Evolutionary conservation across 2,329 filamentous ascomycete species (phyloP).

Genomic region (Neofusicoccum umdonicola): DNA sequence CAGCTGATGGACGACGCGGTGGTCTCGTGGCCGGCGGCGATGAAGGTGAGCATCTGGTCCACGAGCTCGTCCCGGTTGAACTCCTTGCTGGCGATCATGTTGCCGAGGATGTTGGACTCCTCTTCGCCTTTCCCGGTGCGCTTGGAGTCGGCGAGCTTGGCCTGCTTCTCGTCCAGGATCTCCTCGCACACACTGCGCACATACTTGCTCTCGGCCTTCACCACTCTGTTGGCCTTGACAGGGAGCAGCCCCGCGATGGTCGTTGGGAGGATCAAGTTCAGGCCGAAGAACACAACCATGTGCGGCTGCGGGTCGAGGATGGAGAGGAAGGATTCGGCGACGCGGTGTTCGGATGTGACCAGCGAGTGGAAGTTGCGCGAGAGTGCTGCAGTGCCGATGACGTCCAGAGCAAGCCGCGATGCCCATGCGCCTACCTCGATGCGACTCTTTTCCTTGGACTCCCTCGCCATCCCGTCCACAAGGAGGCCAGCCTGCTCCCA

Average conservation of each 20-base stretch:
- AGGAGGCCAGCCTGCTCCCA: constrained; percentile 48
- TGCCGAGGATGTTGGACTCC: constrained; percentile 36
- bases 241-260: constrained; percentile 45
- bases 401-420: constrained; percentile 34
- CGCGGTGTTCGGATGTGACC: constrained; percentile 30
- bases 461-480: background rate
- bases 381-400: constrained; percentile 35
- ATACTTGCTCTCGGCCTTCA: constrained; percentile 37
- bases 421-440: constrained; percentile 35
- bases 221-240: constrained; percentile 43
- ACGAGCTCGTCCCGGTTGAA: constrained; percentile 44
- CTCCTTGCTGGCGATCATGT: constrained; percentile 47
- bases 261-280: constrained; percentile 29
- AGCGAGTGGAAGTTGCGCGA: constrained; percentile 32
- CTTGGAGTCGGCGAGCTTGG: constrained; percentile 12
- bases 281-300: constrained; percentile 25
- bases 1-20: constrained; percentile 68
- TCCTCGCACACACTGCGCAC: constrained; percentile 35
- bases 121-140: background rate
- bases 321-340: constrained; percentile 30
- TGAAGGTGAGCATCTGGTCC: constrained; percentile 51
- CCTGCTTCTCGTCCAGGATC: constrained; percentile 45
- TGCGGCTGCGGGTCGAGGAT: constrained; percentile 34
- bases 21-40: constrained; percentile 64
- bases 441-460: constrained; percentile 46